Evolutionary conservation across 148 eudicot genomes (phyloP).

Genomic region (Spergularia bocconei): DNA sequence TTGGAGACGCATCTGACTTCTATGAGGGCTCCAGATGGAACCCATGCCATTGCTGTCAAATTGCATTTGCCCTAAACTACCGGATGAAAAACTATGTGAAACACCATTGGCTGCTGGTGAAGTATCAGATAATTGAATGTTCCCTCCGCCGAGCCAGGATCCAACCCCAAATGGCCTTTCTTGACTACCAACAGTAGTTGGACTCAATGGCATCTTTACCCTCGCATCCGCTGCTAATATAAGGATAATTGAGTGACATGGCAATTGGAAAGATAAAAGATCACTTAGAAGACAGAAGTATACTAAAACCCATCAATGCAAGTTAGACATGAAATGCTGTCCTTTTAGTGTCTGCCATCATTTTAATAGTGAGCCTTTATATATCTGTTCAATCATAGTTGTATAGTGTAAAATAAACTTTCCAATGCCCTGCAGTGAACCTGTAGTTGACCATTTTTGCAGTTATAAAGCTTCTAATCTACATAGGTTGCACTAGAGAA

Average conservation of each 20-base stretch:
- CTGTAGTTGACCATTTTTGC: not conserved
- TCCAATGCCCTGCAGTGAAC: not conserved
- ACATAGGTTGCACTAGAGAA: not conserved
- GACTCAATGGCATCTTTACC: slow-evolving; percentile 86
- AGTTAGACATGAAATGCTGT: not conserved
- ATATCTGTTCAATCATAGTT: not conserved
- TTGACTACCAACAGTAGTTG: slow-evolving; percentile 59
- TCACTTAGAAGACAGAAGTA: not conserved
- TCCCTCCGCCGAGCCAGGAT: slow-evolving; percentile 46
- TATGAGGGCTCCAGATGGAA: slow-evolving; percentile 64
- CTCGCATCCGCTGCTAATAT: slow-evolving; percentile 71
- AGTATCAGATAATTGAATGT: slow-evolving; percentile 69
- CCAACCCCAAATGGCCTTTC: slow-evolving; percentile 52
- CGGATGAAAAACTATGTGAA: slow-evolving; percentile 82
- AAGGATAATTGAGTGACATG: slow-evolving; percentile 12
- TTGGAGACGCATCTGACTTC: slow-evolving; percentile 83
- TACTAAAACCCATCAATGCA: not conserved
- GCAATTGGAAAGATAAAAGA: not conserved
- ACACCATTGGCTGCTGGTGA: slow-evolving; percentile 64
- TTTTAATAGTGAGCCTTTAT: not conserved
- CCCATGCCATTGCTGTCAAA: slow-evolving; percentile 56
- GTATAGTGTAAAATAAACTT: not conserved
- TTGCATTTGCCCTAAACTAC: slow-evolving; percentile 91
- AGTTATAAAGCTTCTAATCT: not conserved
- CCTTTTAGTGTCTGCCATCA: not conserved